Evolutionary conservation across 345 rosid genomes (phyloP).

Genomic region (Pelargonium nanum): DNA sequence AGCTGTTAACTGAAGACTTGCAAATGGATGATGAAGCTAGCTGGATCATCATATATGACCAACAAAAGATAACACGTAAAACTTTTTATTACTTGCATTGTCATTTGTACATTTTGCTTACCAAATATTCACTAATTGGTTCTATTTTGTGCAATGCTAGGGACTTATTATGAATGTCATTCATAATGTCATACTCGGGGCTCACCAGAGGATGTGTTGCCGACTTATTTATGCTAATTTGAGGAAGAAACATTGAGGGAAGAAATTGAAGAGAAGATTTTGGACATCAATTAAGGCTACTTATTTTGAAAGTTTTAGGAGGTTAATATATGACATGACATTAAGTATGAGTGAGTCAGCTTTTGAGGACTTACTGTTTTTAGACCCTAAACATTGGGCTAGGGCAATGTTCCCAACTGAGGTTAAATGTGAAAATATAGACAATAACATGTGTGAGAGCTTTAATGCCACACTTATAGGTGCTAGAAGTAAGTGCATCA

Average conservation of each 20-base stretch:
- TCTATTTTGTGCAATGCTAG: too few relatives aligned
- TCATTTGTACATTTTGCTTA: too few relatives aligned
- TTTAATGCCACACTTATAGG: neutral
- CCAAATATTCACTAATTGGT: too few relatives aligned
- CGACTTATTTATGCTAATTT: slow-evolving; percentile 1
- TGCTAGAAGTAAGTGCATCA: neutral
- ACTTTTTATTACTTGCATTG: neutral
- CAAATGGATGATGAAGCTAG: neutral
- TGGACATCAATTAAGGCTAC: neutral
- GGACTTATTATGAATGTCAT: slow-evolving; percentile 2
- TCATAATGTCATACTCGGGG: neutral
- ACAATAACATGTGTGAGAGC: neutral
- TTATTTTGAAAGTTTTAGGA: neutral
- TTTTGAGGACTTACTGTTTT: neutral
- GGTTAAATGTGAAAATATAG: neutral
- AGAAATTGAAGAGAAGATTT: neutral
- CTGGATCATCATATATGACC: slow-evolving; percentile 1
- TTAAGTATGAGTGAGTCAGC: too few relatives aligned
- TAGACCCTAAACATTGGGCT: neutral
- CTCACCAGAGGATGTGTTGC: neutral
- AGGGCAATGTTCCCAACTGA: neutral
- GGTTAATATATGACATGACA: neutral
- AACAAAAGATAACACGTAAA: neutral
- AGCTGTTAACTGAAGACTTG: neutral
- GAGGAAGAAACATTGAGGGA: neutral